Conservation (phyloP, 2,329 filamentous ascomycete genomes). For the Trichoderma afroharzianum region DNA sequence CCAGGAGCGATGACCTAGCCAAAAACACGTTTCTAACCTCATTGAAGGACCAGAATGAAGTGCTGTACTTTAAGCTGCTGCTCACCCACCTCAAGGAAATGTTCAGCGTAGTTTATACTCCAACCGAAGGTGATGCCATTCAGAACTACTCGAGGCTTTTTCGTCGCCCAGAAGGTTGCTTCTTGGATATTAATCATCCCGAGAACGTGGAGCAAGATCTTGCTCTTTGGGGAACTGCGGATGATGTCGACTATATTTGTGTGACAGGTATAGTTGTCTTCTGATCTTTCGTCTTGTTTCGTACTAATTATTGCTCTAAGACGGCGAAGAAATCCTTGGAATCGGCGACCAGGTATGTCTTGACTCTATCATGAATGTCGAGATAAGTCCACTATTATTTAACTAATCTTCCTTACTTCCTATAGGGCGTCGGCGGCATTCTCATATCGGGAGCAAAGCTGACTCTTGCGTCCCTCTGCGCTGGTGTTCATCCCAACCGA, state of each 20-base stretch:
- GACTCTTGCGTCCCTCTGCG: constrained; percentile 77
- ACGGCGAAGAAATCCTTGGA: constrained; percentile 71
- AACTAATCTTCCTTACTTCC: neutral
- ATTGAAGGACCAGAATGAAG: constrained; percentile 80
- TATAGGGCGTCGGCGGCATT: constrained; percentile 69
- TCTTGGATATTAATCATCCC: constrained; percentile 68
- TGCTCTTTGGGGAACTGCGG: constrained; percentile 62
- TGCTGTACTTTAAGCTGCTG: constrained; percentile 69
- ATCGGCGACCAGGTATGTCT: constrained; percentile 68
- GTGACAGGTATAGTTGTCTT: constrained; percentile 60
- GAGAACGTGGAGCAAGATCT: constrained; percentile 64
- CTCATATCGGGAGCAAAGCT: constrained; percentile 83
- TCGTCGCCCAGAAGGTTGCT: constrained; percentile 74
- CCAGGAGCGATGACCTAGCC: constrained; percentile 59
- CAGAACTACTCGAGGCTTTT: constrained; percentile 79
- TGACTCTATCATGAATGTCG: neutral
- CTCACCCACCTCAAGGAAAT: constrained; percentile 72
- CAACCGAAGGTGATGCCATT: constrained; percentile 85
- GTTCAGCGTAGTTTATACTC: constrained; percentile 88
- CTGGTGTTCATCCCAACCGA: constrained; percentile 77
- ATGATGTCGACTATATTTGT: constrained; percentile 85
- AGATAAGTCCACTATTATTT: neutral
- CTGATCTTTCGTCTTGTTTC: neutral
- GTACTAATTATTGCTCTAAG: constrained; percentile 24
- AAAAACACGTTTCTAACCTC: constrained; percentile 89